A percentile compares a stretch with the other conserved stretches of the same genome.
phyloP scores from a whole-genome alignment of 225 moss, liverwort and hornwort species.

The Lunularia cruciata region DNA sequence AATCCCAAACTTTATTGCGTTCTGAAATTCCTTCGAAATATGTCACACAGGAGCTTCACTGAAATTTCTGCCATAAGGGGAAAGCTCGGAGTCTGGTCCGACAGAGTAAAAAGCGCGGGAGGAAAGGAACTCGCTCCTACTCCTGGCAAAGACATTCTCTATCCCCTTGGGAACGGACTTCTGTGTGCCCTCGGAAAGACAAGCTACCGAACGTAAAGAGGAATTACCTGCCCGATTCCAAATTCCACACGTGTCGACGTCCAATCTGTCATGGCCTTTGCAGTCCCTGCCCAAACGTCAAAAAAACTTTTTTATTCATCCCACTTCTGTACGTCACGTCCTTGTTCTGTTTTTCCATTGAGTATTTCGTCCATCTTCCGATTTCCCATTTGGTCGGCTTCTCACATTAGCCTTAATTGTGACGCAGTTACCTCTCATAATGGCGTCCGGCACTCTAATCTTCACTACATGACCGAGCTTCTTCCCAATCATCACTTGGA shows the following conservation, averaged over 20 bases:
- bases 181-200: not conserved
- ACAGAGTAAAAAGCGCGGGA: not conserved
- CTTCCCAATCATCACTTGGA: not conserved
- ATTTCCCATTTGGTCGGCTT: not conserved
- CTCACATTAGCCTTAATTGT: conserved; percentile 4
- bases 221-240: not conserved
- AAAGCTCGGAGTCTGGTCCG: not conserved
- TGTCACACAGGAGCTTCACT: not conserved
- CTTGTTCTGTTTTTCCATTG: not conserved
- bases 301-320: not conserved
- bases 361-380: not conserved
- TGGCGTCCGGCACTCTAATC: not conserved
- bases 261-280: not conserved
- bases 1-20: not conserved
- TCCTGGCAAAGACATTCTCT: not conserved
- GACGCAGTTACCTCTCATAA: not conserved
- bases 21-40: not conserved
- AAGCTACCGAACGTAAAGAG: not conserved
- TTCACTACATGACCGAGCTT: not conserved
- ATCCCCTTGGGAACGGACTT: not conserved
- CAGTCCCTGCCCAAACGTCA: not conserved
- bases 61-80: not conserved
- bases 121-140: not conserved
- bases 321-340: not conserved
- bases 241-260: not conserved